Evolutionary conservation across 1,284 basidiomycete species (phyloP), one percentile per base, ranked within the genome.

Genomic region (Ceratobasidium sp.): DNA sequence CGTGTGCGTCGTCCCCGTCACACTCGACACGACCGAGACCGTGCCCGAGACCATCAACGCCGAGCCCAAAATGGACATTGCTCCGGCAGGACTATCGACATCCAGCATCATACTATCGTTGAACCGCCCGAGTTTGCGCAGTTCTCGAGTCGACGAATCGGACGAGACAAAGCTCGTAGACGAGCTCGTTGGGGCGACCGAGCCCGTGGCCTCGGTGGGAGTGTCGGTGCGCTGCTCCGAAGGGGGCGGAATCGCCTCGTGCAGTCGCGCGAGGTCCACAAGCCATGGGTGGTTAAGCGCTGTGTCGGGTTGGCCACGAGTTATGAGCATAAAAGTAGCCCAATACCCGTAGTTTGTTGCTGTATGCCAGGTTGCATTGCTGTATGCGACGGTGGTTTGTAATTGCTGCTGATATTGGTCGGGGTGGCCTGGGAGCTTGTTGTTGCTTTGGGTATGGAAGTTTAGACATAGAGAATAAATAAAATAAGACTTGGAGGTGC

Each of bases 201-300:
- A 75, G 6, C 61, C 61, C 1, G 61, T 25, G n/a, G 73, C 54
- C 37, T 66, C 62, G n/a, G 73, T 75, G 11, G 59, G 62, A 9
- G 73, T 59, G 22, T 43, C 37, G 40, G 51, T 75, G 15, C 51
- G 52, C 8, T 43, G 43, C 11, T 62, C 37, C 9, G 73, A 40
- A n/a, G n/a, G 13, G 5, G 73, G 62, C 1, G 62, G 59, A 19
- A 40, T 15, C 22, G 15, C 32, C 13, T 13, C 40, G 40, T 51
- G 32, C 9, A 29, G n/a, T 32, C 62, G 76, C 34, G 69, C 54
- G 37, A 77, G 51, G 17, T 54, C 57, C 0, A 77, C 77, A 6
- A 97, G 85, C 93, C 93, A 95, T 0, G 87, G 86, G 80, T 95
- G 92, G 0, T 83, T 49, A 2, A 90, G 86, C 0, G 92, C 25